phyloP scores from a whole-genome alignment of 2,329 filamentous ascomycete genomes.

The Domatiomyces catenatus region DNA sequence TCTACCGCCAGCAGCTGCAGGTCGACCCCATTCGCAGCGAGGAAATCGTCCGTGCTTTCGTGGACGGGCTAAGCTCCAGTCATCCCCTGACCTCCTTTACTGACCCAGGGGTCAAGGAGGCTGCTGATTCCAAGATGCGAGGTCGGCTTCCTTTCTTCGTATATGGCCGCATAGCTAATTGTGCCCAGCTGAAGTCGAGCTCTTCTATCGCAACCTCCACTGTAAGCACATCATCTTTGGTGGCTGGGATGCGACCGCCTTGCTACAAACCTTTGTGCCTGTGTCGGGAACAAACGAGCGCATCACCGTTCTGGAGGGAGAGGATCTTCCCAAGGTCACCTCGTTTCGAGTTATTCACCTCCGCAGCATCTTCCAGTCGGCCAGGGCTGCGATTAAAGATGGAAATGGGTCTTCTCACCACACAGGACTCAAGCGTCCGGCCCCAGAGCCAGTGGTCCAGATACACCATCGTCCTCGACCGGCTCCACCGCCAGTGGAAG shows the following conservation, averaged over 20 bases:
- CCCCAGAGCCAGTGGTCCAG: constrained; percentile 2
- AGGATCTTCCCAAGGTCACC: constrained; percentile 21
- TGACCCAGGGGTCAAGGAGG: constrained; percentile 31
- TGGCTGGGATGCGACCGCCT: constrained; percentile 29
- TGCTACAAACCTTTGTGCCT: constrained; percentile 23
- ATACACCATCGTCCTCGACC: constrained; percentile 3
- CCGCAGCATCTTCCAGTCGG: constrained; percentile 37
- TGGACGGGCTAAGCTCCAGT: constrained; percentile 30
- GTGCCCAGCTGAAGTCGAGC: constrained; percentile 21
- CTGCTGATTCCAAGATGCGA: constrained; percentile 29
- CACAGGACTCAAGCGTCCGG: constrained; percentile 10
- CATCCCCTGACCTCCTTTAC: constrained; percentile 26
- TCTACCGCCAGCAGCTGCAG: constrained; percentile 17
- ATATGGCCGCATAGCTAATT: constrained; percentile 8
- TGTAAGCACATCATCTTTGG: constrained; percentile 29
- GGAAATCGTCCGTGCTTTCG: constrained; percentile 22
- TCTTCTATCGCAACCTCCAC: constrained; percentile 25
- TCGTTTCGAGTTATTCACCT: constrained; percentile 28
- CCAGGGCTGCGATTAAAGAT: constrained; percentile 31
- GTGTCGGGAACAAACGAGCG: constrained; percentile 17
- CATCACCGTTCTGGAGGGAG: constrained; percentile 26
- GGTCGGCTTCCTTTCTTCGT: constrained; percentile 16
- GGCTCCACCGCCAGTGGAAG: neutral
- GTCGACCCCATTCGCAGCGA: constrained; percentile 17
- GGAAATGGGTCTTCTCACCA: constrained; percentile 3